Percentiles rank a stretch among this genome's conserved stretches.
Evolutionary conservation across 2,329 filamentous ascomycete genomes (phyloP).

Genomic region (Cordyceps fumosorosea): DNA sequence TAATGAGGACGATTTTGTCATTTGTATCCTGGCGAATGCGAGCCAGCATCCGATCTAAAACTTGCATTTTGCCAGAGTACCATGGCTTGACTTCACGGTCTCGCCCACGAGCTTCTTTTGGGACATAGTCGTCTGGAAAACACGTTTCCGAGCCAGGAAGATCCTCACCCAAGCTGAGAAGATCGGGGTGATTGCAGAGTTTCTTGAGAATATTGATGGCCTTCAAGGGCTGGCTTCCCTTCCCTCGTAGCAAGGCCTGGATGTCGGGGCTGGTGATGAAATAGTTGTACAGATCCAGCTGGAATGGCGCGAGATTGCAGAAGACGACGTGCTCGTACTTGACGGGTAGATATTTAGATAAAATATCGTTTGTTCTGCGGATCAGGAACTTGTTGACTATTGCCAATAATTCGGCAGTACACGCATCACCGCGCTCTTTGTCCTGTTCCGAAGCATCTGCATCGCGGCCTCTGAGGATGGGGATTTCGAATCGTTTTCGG

Average conservation of each 20-base stretch:
- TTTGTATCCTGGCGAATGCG: constrained; percentile 94
- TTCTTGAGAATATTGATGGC: constrained; percentile 97
- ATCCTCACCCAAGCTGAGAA: constrained; percentile 76
- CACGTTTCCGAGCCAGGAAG: constrained; percentile 77
- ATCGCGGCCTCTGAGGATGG: constrained; percentile 86
- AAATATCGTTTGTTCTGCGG: constrained; percentile 90
- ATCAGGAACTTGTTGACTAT: constrained; percentile 99
- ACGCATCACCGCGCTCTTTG: constrained; percentile 73
- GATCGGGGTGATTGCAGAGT: constrained; percentile 94
- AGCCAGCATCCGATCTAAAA: constrained; percentile 95
- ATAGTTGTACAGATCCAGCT: constrained; percentile 89
- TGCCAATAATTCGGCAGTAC: constrained; percentile 70
- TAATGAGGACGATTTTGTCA: constrained; percentile 98
- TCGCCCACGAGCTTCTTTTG: constrained; percentile 78
- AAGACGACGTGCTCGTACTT: constrained; percentile 99
- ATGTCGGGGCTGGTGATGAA: constrained; percentile 96
- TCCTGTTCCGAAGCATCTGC: constrained; percentile 81
- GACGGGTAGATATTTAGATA: constrained; percentile 94
- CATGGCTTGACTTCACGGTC: constrained; percentile 89
- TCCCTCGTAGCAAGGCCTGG: constrained; percentile 81
- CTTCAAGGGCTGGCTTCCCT: constrained; percentile 92
- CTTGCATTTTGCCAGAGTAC: constrained; percentile 98
- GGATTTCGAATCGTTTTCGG: constrained; percentile 86
- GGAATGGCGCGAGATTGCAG: constrained; percentile 89
- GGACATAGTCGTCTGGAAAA: constrained; percentile 81